Base-by-base conservation (phyloP, 371 early-diverging fungal species). In the Actinomortierella wolfii region DNA sequence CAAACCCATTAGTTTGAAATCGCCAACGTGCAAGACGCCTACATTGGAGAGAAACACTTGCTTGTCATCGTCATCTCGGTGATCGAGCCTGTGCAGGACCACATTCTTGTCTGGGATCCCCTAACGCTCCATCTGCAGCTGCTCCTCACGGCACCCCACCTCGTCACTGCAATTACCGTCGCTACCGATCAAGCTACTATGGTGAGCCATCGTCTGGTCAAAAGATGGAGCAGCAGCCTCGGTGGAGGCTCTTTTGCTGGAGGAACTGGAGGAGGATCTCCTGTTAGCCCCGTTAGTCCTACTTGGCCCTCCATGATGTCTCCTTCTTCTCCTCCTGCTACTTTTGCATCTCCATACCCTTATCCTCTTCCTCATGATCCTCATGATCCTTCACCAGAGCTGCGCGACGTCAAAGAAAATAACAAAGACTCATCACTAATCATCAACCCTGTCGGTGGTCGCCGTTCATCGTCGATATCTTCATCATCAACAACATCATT, bases 131-230 rank as follows among this genome's bases (percentile, higher is more conserved):
- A 63, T 11, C 67, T 73, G 6, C 67, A 73, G 28, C 40, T 48
- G 26, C 74, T 73, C 47, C 57, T 67, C 53, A 67, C 74, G 11
- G 42, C 74, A 3, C 59, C 58, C 7, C 55, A 63, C n/a, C 64
- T 59, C 51, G 50, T 73, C 57, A 73, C 74, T 41, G 67, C 74
- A 28, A 60, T 46, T n/a, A 67, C 64, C 23, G 74, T 73, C 24
- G 67, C 67, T 29, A 56, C 74, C 41, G 67, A 73, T 59, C 67
- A 73, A 57, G 74, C 64, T 62, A 56, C 67, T 56, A 73, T 55
- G 74, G 74, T 73, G 74, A 73, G 74, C 56, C 74, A 73, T 73
- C 74, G 74, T 73, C 67, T 73, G 63, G 67, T 73, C 59, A 73
- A 67, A 59, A 55, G 62, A 18, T 73, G 74, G 74, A 67, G 74